These are phyloP conservation scores for Ceratocystis cacaofunesta DNA, from an alignment of 2,329 filamentous ascomycete species.

Conservation along the genomic window DNA sequence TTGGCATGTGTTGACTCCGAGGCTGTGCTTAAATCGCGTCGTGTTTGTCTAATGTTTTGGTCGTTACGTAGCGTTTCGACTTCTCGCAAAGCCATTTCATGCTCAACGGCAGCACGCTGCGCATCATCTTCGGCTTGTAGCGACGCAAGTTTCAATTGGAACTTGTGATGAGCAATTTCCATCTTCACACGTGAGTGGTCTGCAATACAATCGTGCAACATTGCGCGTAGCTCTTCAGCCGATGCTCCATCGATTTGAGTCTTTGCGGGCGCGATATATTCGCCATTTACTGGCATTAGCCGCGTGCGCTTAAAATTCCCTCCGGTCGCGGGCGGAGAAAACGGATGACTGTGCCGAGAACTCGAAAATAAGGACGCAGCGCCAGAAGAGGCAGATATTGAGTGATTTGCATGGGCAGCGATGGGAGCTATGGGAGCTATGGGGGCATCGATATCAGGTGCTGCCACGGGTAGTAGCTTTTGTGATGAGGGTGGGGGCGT, in stretches of 20 bases:
- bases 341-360: slow-evolving; percentile 34
- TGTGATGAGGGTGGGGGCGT: slow-evolving; percentile 41
- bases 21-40: slow-evolving; percentile 36
- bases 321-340: slow-evolving; percentile 39
- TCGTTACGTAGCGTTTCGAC: slow-evolving; percentile 67
- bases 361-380: neutral
- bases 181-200: slow-evolving; percentile 54
- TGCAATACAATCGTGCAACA: slow-evolving; percentile 39
- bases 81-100: slow-evolving; percentile 79
- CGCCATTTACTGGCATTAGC: slow-evolving; percentile 22
- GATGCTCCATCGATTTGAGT: slow-evolving; percentile 39
- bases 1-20: slow-evolving; percentile 39
- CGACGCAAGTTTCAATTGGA: slow-evolving; percentile 72
- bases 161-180: slow-evolving; percentile 75
- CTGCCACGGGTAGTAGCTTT: slow-evolving; percentile 2
- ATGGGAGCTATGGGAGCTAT: neutral
- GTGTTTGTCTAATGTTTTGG: slow-evolving; percentile 51
- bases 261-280: slow-evolving; percentile 34
- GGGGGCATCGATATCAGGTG: slow-evolving; percentile 6
- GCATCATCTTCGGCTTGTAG: slow-evolving; percentile 75
- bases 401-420: neutral
- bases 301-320: slow-evolving; percentile 9
- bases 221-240: slow-evolving; percentile 39
- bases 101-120: slow-evolving; percentile 77
- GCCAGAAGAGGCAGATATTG: slow-evolving; percentile 22